Evolutionary conservation across 805 yeast species (phyloP).

Genomic region (Candida tibetensis): DNA sequence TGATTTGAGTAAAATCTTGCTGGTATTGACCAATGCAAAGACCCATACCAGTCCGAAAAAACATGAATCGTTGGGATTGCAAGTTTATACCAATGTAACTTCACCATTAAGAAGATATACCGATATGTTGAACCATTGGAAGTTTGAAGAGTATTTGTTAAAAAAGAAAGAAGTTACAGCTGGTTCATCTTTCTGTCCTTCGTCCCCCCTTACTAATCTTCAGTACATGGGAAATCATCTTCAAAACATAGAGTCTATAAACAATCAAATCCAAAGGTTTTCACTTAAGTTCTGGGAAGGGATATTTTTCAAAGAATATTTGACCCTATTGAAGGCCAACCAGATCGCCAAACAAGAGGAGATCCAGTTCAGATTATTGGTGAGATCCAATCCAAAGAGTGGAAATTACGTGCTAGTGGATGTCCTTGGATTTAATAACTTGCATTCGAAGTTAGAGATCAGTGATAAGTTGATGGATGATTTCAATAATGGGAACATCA

Average conservation of each 20-base stretch:
- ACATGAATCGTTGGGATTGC: slow-evolving; percentile 66
- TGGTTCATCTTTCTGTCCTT: slow-evolving; percentile 1
- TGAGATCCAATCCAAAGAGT: slow-evolving; percentile 22
- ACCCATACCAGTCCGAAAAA: slow-evolving; percentile 41
- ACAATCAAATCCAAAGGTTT: slow-evolving; percentile 21
- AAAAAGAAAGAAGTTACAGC: not conserved
- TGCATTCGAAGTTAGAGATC: slow-evolving; percentile 22
- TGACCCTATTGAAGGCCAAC: slow-evolving; percentile 15
- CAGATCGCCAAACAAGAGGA: slow-evolving; percentile 12
- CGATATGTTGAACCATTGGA: slow-evolving; percentile 66
- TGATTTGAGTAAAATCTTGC: slow-evolving; percentile 42
- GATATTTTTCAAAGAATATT: slow-evolving; percentile 29
- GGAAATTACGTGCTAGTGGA: slow-evolving; percentile 26
- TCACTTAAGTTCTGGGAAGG: slow-evolving; percentile 39
- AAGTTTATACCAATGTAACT: slow-evolving; percentile 68
- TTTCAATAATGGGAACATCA: slow-evolving; percentile 18
- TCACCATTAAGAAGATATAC: slow-evolving; percentile 35
- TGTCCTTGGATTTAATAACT: slow-evolving; percentile 22
- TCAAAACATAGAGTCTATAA: slow-evolving; percentile 30
- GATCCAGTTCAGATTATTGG: slow-evolving; percentile 22
- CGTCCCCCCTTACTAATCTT: slow-evolving; percentile 7
- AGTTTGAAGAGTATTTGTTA: slow-evolving; percentile 21
- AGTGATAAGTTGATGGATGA: slow-evolving; percentile 16
- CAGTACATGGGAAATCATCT: slow-evolving; percentile 25
- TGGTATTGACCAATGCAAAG: slow-evolving; percentile 52